Evolutionary conservation across 306 rosid genomes (phyloP).

Genomic region (Ziziphus jujuba): DNA sequence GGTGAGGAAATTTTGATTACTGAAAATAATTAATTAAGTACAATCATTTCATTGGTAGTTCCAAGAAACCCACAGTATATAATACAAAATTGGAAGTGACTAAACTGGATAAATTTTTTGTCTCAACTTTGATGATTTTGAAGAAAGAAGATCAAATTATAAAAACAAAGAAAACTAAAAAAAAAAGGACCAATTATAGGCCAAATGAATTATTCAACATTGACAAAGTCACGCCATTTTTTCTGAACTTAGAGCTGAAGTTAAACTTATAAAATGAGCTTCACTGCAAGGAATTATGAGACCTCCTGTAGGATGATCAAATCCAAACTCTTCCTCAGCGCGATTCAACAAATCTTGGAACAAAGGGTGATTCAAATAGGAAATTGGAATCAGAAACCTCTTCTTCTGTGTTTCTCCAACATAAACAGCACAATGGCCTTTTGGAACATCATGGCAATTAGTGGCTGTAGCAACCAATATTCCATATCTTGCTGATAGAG

Average conservation of each 20-base stretch:
- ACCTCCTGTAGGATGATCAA: slow-evolving; percentile 82
- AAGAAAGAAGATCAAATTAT: too few species aligned
- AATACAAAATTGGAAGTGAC: too few species aligned
- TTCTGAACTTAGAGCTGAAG: slow-evolving; percentile 58
- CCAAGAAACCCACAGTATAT: too few species aligned
- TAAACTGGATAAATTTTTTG: too few species aligned
- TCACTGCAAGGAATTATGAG: slow-evolving; percentile 93
- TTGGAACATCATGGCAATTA: slow-evolving; percentile 61
- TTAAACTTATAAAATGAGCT: slow-evolving; percentile 65
- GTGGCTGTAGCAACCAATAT: slow-evolving; percentile 27
- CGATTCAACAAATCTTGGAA: slow-evolving; percentile 77
- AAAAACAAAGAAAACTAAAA: too few species aligned
- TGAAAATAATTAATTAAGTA: too few species aligned
- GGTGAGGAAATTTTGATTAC: too few species aligned
- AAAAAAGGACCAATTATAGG: neutral
- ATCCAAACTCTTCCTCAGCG: slow-evolving; percentile 90
- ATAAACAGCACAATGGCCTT: slow-evolving; percentile 86
- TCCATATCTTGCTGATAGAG: slow-evolving; percentile 66
- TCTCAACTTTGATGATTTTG: too few species aligned
- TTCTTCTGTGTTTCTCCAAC: slow-evolving; percentile 70
- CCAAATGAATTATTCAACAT: neutral
- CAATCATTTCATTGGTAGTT: too few species aligned
- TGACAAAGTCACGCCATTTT: neutral
- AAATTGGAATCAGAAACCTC: slow-evolving; percentile 86
- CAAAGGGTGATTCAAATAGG: slow-evolving; percentile 80